Evolutionary conservation across 140 eudicot species (phyloP), one percentile per base, ranked within the genome.

Genomic region (Stevia rebaudiana): DNA sequence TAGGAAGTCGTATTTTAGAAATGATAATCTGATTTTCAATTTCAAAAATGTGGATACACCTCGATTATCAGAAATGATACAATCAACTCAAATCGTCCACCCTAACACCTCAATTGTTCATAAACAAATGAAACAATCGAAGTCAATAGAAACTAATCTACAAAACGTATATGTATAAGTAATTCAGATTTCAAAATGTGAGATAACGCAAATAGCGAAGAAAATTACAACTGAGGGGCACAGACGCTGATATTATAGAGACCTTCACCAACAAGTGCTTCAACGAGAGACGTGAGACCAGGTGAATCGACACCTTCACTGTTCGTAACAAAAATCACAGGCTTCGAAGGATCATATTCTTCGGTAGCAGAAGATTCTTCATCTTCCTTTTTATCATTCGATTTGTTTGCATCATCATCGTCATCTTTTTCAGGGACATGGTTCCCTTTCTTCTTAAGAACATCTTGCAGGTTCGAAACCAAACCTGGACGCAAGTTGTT

Each of bases 281-380:
- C 81, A 19, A 88, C 88, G 44, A 94, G 84, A 49, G 5, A 53
- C 5, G 58, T 70, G 1, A 94, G 79, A 17, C 99, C 97, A 36
- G 85, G 94, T 3, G 97, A 94, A 31, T 88, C 90, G 67, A 85
- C 65, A 35, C 99, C 97, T 17, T 94, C 95, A 11, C 86, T 83
- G 46, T 78, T 94, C 0, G 99, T 94, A 8, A 94, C 94, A 84
- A 88, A 74, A 33, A 94, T 73, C 19, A 86, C 72, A 3, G 99
- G 97, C 76, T 79, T 88, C 3, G 69, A 54, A 50, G 84, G 77
- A 35, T 48, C 54, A 43, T 71, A 69, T 0, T 63, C 76, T 16
- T 40, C 76, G 3, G 0, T 61, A 52, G 33, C 30, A 37, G 67
- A 23, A 21, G 83, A 61, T 42, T 76, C 79, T 12, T 73, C 75